Percentiles rank a stretch among this genome's conserved stretches.
These are phyloP conservation scores for Sherardia arvensis DNA, from an alignment of 257 asterid genomes.

Conservation along the genomic window DNA sequence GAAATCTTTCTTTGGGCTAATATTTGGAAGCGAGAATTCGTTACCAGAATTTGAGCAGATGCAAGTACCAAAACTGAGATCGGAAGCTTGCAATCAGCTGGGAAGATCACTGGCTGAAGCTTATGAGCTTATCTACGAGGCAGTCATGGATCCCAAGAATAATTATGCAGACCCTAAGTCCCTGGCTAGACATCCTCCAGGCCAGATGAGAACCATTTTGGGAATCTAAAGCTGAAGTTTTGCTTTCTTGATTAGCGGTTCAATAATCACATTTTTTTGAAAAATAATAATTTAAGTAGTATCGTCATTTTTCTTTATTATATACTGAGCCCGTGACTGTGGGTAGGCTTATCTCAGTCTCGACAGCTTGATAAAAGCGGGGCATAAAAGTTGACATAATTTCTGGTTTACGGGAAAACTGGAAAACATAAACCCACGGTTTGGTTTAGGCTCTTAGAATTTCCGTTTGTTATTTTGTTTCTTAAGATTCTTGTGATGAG, in stretches of 20 bases:
- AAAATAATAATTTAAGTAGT: too few relatives aligned
- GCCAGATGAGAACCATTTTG: constrained; percentile 89
- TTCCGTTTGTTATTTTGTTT: too few relatives aligned
- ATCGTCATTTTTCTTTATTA: too few relatives aligned
- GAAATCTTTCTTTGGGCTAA: constrained; percentile 76
- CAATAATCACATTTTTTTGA: not conserved
- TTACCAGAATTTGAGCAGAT: constrained; percentile 88
- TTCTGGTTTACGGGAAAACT: too few relatives aligned
- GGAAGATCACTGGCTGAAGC: constrained; percentile 66
- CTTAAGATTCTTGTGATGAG: too few relatives aligned
- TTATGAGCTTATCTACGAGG: constrained; percentile 61
- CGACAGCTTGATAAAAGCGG: too few relatives aligned
- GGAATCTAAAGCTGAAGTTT: constrained; percentile 44
- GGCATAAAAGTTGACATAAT: too few relatives aligned
- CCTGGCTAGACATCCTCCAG: constrained; percentile 90
- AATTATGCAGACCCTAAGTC: constrained; percentile 77
- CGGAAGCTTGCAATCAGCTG: constrained; percentile 61
- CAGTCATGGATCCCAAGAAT: constrained; percentile 68
- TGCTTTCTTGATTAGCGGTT: not conserved
- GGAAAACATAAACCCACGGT: too few relatives aligned
- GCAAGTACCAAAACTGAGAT: constrained; percentile 76
- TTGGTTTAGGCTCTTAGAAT: too few relatives aligned
- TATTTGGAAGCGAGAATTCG: constrained; percentile 74
- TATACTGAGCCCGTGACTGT: not conserved
- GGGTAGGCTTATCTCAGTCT: too few relatives aligned